Percentiles rank a stretch among this genome's conserved stretches.
Evolutionary conservation across 2,329 filamentous ascomycete genomes (phyloP).

Genomic region (Venturia oleaginea): DNA sequence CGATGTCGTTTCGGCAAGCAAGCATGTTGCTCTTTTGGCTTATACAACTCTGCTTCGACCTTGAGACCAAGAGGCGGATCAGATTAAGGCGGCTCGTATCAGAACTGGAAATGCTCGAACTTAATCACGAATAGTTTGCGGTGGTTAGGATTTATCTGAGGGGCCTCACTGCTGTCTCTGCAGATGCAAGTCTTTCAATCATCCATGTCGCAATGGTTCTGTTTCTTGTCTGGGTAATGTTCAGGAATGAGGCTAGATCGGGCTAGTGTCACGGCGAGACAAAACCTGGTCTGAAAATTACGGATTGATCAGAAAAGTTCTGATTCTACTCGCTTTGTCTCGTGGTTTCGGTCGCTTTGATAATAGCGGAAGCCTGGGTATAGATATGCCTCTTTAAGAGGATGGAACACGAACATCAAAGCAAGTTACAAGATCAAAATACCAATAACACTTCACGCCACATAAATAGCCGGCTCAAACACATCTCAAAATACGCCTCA

Average conservation of each 20-base stretch:
- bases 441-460: neutral
- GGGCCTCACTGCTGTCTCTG: too few relatives aligned
- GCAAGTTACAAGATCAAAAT: neutral
- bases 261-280: neutral
- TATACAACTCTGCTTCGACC: neutral
- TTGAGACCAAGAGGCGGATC: neutral
- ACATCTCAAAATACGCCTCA: neutral
- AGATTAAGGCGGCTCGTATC: too few relatives aligned
- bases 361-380: neutral
- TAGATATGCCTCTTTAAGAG: neutral
- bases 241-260: neutral
- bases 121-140: too few relatives aligned
- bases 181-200: too few relatives aligned
- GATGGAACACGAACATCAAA: neutral
- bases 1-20: neutral
- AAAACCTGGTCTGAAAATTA: neutral
- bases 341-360: neutral
- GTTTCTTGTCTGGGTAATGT: neutral
- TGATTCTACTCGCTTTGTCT: neutral
- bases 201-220: neutral
- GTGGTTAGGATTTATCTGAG: too few relatives aligned
- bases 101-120: too few relatives aligned
- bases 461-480: neutral
- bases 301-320: neutral
- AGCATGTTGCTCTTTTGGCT: neutral